Percentiles rank a stretch among this genome's conserved stretches.
Conservation (phyloP, 73 alveolate genomes). For the Paramecium primaurelia region DNA sequence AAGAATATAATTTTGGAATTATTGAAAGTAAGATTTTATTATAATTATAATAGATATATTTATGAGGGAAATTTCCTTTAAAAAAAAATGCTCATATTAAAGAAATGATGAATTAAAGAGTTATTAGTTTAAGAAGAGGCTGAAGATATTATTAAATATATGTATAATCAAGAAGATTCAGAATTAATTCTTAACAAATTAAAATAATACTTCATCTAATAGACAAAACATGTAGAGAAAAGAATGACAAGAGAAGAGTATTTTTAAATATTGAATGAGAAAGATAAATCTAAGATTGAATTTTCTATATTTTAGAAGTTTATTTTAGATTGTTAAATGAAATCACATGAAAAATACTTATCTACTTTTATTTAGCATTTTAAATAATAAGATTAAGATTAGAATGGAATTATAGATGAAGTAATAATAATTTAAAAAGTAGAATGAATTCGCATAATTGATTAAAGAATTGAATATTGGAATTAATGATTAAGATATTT, state of each 20-base stretch:
- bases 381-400: slow-evolving; percentile 83
- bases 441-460: slow-evolving; percentile 83
- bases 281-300: slow-evolving; percentile 81
- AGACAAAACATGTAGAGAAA: background rate
- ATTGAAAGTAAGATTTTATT: slow-evolving; percentile 59
- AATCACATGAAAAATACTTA: slow-evolving; percentile 93
- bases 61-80: slow-evolving; percentile 72
- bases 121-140: slow-evolving; percentile 91
- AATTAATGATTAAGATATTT: slow-evolving; percentile 80
- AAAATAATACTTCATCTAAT: background rate
- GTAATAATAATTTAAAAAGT: background rate
- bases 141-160: slow-evolving; percentile 89
- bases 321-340: slow-evolving; percentile 56
- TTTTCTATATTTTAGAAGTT: slow-evolving; percentile 78
- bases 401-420: slow-evolving; percentile 91
- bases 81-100: slow-evolving; percentile 85
- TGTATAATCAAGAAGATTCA: slow-evolving; percentile 93
- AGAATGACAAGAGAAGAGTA: slow-evolving; percentile 61
- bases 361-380: slow-evolving; percentile 79
- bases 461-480: slow-evolving; percentile 74
- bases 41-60: background rate
- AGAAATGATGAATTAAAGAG: slow-evolving; percentile 69
- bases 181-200: slow-evolving; percentile 59
- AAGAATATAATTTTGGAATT: slow-evolving; percentile 90
- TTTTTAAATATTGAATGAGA: slow-evolving; percentile 33